phyloP scores from a whole-genome alignment of 1,284 basidiomycete genomes.

The Ceratobasidium sp. region DNA sequence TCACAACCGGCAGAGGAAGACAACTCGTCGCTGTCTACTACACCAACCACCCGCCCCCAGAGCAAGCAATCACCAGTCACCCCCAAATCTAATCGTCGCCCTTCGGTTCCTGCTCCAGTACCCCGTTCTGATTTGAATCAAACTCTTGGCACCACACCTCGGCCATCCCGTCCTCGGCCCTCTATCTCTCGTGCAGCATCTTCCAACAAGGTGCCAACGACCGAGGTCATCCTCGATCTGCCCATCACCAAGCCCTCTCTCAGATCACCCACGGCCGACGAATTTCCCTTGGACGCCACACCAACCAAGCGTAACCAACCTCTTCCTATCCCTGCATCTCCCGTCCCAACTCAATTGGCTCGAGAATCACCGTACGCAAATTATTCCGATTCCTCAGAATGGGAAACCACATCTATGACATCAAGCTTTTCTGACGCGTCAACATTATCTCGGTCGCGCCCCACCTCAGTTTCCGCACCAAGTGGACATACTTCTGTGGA shows the following conservation, averaged over 20 bases:
- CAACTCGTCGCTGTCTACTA: conserved; percentile 15
- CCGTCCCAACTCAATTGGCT: conserved; percentile 4
- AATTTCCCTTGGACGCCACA: conserved; percentile 21
- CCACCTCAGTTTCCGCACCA: conserved; percentile 23
- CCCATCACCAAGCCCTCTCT: background rate
- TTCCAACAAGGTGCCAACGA: conserved; percentile 33
- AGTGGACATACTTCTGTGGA: conserved; percentile 22
- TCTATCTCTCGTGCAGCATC: conserved; percentile 32
- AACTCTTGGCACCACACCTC: conserved; percentile 12
- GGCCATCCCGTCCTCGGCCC: conserved; percentile 17
- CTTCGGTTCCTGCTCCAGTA: conserved; percentile 7
- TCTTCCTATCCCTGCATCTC: conserved; percentile 12
- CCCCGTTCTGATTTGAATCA: conserved; percentile 1
- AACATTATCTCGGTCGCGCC: conserved; percentile 35
- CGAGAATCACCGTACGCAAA: conserved; percentile 23
- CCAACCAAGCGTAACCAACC: conserved; percentile 20
- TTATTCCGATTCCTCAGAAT: conserved; percentile 37
- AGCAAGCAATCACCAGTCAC: conserved; percentile 8
- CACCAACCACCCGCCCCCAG: conserved; percentile 27
- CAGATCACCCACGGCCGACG: conserved; percentile 32
- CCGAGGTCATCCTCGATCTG: conserved; percentile 36
- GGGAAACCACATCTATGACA: conserved; percentile 38
- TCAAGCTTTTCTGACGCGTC: conserved; percentile 36
- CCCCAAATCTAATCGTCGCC: background rate
- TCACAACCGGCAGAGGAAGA: conserved; percentile 7